phyloP scores from a whole-genome alignment of 2,329 filamentous ascomycete species.

The Aspergillus floridensis region DNA sequence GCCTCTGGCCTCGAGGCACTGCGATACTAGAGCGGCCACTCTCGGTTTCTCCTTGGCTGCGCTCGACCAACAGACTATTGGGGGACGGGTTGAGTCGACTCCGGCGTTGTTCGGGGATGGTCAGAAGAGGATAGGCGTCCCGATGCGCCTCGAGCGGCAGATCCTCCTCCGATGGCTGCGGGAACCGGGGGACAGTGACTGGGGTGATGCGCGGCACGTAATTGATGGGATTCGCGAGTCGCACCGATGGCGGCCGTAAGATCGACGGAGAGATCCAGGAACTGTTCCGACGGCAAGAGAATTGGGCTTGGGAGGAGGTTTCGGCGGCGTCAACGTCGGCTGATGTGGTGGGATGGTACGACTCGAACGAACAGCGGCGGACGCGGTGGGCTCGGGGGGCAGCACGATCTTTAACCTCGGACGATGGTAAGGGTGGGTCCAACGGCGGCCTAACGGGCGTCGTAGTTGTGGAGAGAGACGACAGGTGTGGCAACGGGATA shows the following conservation, averaged over 20 bases:
- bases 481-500: slow-evolving; percentile 5
- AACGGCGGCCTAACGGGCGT: slow-evolving; percentile 21
- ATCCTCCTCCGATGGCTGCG: slow-evolving; percentile 33
- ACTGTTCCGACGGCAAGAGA: slow-evolving; percentile 11
- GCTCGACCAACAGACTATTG: slow-evolving; percentile 49
- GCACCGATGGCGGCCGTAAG: slow-evolving; percentile 44
- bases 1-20: slow-evolving; percentile 46
- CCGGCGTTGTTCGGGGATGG: slow-evolving; percentile 56
- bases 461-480: slow-evolving; percentile 25
- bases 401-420: slow-evolving; percentile 36
- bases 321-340: slow-evolving; percentile 13
- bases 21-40: slow-evolving; percentile 53
- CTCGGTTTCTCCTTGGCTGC: slow-evolving; percentile 46
- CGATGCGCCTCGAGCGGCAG: slow-evolving; percentile 36
- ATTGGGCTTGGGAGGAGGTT: slow-evolving; percentile 10
- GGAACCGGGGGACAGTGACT: slow-evolving; percentile 41
- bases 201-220: slow-evolving; percentile 56
- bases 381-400: slow-evolving; percentile 16
- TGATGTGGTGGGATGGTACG: slow-evolving; percentile 13
- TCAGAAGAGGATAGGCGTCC: slow-evolving; percentile 56
- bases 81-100: slow-evolving; percentile 51
- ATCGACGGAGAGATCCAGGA: slow-evolving; percentile 22
- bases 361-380: slow-evolving; percentile 16
- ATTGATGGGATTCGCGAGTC: slow-evolving; percentile 62
- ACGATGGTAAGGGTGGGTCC: slow-evolving; percentile 34